Evolutionary conservation across 73 alveolate genomes (phyloP), one percentile per base, ranked within the genome.

Genomic region (Stentor roeselii): DNA sequence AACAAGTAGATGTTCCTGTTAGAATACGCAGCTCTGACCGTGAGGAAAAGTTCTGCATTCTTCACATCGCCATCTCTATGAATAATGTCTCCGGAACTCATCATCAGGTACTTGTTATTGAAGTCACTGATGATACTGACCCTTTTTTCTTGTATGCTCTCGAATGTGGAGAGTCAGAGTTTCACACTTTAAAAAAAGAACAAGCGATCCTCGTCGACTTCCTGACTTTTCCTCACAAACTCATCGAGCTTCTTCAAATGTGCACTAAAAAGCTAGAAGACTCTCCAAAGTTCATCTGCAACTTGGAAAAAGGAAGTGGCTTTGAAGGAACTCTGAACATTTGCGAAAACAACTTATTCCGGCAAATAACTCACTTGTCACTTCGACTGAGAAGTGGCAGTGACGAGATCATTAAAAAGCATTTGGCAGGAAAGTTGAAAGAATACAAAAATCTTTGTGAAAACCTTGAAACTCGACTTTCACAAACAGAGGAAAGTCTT

Each of bases 101-200:
- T 41, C 82, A 75, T 39, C 84, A 88, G 84, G 85, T 85, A 27
- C 60, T 88, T 6, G 40, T 78, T 4, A 75, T 88, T 3, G 91
- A 88, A 41, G 39, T 88, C 0, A 88, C 94, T 50, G 94, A 88
- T 77, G 94, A 88, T 40, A 34, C 30, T 38, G 90, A 88, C 75
- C 94, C 94, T 11, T 89, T 86, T 84, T 89, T 89, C 87, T n/a
- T 89, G 67, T 89, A 89, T 74, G 59, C 89, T 3, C 59, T 86
- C 37, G 94, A 89, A 60, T 40, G 78, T 38, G 88, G 87, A 3
- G 94, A 89, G 78, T 3, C 86, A 14, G 94, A 89, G 59, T 89
- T 78, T 77, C 94, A 89, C 67, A 21, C 76, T 0, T 76, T 89
- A 3, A 89, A 86, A 74, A 1, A 67, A n/a, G 87, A 86, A 40